These are phyloP conservation scores for Cucurbita moschata DNA, from an alignment of 306 rosid genomes.

Conservation along the genomic window DNA sequence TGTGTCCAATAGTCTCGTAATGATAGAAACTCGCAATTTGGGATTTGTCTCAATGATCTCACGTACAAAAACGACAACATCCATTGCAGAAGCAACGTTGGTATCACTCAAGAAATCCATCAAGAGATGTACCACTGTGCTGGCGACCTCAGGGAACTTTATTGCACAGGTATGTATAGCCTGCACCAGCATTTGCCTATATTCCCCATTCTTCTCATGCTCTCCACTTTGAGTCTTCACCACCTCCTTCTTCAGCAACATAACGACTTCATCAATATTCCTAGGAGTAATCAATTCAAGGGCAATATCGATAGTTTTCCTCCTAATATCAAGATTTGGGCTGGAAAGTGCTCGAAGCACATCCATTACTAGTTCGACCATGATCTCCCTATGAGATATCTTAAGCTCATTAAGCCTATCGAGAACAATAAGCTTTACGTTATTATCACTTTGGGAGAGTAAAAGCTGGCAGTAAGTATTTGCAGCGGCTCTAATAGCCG, in stretches of 20 bases:
- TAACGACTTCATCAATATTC: constrained; percentile 86
- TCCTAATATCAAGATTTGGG: constrained; percentile 71
- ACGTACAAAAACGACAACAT: constrained; percentile 82
- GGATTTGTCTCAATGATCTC: constrained; percentile 97
- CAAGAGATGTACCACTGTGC: constrained; percentile 87
- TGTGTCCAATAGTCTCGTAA: constrained; percentile 79
- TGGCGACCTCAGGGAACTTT: constrained; percentile 93
- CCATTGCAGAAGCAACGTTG: constrained; percentile 86
- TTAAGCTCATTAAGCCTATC: constrained; percentile 77
- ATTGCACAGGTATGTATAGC: constrained; percentile 90
- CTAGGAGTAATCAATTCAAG: constrained; percentile 68
- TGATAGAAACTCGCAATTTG: constrained; percentile 67
- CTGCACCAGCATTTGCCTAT: constrained; percentile 89
- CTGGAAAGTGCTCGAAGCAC: constrained; percentile 76
- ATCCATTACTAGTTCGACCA: constrained; percentile 93
- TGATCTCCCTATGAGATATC: constrained; percentile 58
- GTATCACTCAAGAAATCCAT: constrained; percentile 97
- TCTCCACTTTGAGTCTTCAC: constrained; percentile 86
- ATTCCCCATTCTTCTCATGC: constrained; percentile 95
- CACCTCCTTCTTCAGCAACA: constrained; percentile 89
- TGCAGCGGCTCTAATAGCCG: constrained; percentile 84
- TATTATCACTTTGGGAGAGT: constrained; percentile 88
- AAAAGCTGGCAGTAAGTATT: constrained; percentile 63
- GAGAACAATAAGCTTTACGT: constrained; percentile 80
- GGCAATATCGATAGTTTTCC: constrained; percentile 84